A percentile compares a stretch with the other conserved stretches of the same genome.
Conservation (phyloP, 768 basidiomycete species). For the Chalciporus pseudorubinellus region DNA sequence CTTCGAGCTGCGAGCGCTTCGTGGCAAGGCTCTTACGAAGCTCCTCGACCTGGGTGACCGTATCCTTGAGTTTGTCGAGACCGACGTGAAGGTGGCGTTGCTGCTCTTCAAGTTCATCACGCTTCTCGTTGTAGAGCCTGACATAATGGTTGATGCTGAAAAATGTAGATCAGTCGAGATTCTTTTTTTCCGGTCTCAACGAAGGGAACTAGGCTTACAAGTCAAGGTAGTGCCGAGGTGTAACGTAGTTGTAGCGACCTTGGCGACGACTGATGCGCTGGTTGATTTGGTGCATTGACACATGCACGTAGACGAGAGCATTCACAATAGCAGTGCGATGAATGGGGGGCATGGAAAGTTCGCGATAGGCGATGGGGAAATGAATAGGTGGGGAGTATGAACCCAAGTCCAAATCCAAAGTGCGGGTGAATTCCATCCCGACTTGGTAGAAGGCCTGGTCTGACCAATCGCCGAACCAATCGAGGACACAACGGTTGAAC, state of each 20-base stretch:
- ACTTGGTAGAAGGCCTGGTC: conserved; percentile 99
- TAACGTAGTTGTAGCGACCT: conserved; percentile 96
- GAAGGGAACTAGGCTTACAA: conserved; percentile 66
- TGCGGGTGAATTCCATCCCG: conserved; percentile 93
- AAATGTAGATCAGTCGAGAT: conserved; percentile 5
- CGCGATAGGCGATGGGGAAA: conserved; percentile 89
- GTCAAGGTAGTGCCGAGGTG: conserved; percentile 96
- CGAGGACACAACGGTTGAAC: conserved; percentile 98
- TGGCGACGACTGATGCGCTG: conserved; percentile 84
- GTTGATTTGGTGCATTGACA: conserved; percentile 86
- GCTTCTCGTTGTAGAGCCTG: conserved; percentile 90
- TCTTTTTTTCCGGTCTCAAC: neutral
- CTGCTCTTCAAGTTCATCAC: conserved; percentile 96
- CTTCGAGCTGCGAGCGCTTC: conserved; percentile 88
- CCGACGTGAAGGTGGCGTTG: conserved; percentile 98
- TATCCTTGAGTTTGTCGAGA: conserved; percentile 92
- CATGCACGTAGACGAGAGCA: conserved; percentile 88
- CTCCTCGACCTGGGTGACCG: conserved; percentile 96
- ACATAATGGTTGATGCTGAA: conserved; percentile 95
- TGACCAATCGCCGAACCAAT: conserved; percentile 99
- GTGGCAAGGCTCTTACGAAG: conserved; percentile 91
- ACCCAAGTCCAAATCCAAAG: conserved; percentile 86
- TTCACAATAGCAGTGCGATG: conserved; percentile 93
- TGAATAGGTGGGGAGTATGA: conserved; percentile 74
- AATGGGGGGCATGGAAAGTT: conserved; percentile 78